Evolutionary conservation across 306 rosid species (phyloP), one percentile per base, ranked within the genome.

Genomic region (Heteromeles arbutifolia): DNA sequence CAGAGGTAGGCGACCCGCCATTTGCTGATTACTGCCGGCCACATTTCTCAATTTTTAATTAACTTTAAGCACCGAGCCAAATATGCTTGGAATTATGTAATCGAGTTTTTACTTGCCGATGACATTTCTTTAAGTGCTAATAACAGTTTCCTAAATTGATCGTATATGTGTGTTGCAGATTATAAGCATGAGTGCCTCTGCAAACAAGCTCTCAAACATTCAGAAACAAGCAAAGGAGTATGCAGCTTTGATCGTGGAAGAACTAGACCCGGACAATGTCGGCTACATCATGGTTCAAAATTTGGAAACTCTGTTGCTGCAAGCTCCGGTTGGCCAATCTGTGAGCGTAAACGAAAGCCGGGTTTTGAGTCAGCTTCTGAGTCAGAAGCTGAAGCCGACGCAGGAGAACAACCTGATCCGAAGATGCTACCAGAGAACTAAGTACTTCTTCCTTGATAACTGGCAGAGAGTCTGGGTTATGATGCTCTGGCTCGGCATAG

Each of bases 241-340:
- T 78, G 84, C 91, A 6, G 91, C 89, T 8, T 43, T 87, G 73
- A 87, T 87, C 54, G 85, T 87, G 91, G 91, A 87, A 84, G 91
- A 87, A 67, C 77, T 87, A 37, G 91, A 87, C 83, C 89, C 91
- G 4, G 86, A 83, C 11, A 83, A 77, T 37, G 79, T 48, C 19
- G 91, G 91, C 4, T 87, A 83, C 74, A 87, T 87, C 75, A 85
- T 87, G 91, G 73, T 87, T 25, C 64, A 85, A 50, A 79, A 83
- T 69, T 54, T 87, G 79, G 91, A 87, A 75, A 85, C 79, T 11
- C 79, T 87, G 64, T 70, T 87, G 69, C 69, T 87, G 54, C 87
- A 87, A 81, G 89, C 87, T 25, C 91, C 91, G 15, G 77, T 74
- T 18, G 75, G 79, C 56, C 86, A 87, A 28, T 81, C 87, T 8